These are phyloP conservation scores for Boletus pseudo-olivaceus DNA, from an alignment of 768 basidiomycete genomes.

Conservation along the genomic window DNA sequence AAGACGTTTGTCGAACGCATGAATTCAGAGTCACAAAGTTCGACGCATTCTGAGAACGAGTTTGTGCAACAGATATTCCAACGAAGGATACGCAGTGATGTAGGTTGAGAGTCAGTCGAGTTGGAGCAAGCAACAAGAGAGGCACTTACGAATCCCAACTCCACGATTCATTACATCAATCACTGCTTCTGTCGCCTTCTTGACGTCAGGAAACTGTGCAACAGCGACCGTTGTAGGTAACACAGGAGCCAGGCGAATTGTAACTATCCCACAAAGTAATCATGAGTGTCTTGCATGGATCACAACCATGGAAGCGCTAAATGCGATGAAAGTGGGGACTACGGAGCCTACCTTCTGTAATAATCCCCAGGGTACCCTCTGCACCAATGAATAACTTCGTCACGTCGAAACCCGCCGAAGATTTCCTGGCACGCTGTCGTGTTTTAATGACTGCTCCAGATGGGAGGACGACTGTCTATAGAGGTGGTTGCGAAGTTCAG, in stretches of 20 bases:
- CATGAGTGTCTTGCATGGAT: background rate
- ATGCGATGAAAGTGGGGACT: background rate
- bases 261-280: slow-evolving; percentile 43
- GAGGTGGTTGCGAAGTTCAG: background rate
- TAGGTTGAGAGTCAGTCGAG: background rate
- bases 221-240: slow-evolving; percentile 81
- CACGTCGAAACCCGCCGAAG: slow-evolving; percentile 81
- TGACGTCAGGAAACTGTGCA: slow-evolving; percentile 76
- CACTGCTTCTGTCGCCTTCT: slow-evolving; percentile 70
- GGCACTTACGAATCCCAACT: slow-evolving; percentile 66
- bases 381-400: slow-evolving; percentile 89
- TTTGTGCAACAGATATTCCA: background rate
- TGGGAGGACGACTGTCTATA: slow-evolving; percentile 83
- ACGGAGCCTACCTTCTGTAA: slow-evolving; percentile 65
- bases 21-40: slow-evolving; percentile 71
- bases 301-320: background rate
- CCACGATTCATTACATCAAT: slow-evolving; percentile 69
- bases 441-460: slow-evolving; percentile 91
- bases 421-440: slow-evolving; percentile 72
- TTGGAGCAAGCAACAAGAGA: background rate
- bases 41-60: slow-evolving; percentile 64
- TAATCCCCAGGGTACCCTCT: slow-evolving; percentile 77
- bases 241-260: slow-evolving; percentile 75
- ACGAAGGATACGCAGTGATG: background rate
- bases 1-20: slow-evolving; percentile 60